Evolutionary conservation across 805 yeast genomes (phyloP).

Genomic region (Pichia nakasei): DNA sequence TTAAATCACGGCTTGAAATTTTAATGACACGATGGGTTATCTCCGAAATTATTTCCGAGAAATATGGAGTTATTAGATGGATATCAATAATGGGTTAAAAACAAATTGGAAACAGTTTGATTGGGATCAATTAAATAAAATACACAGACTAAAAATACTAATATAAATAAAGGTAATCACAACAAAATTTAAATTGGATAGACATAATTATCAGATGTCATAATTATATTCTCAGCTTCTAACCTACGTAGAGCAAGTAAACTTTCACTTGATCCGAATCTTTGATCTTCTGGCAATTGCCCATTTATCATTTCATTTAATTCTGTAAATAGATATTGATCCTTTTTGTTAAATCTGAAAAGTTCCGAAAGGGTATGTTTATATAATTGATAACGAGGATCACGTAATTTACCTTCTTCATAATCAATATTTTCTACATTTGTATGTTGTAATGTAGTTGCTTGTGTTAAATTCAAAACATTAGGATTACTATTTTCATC

Average conservation of each 20-base stretch:
- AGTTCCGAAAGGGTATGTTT: slow-evolving; percentile 39
- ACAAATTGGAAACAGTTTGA: no score
- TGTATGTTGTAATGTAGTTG: slow-evolving; percentile 15
- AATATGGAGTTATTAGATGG: no score
- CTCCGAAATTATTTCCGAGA: no score
- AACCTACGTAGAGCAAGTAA: slow-evolving; percentile 34
- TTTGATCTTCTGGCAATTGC: slow-evolving; percentile 36
- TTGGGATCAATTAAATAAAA: no score
- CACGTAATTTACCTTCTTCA: slow-evolving; percentile 34
- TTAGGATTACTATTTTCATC: background rate
- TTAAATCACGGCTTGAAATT: no score
- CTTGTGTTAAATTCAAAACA: background rate
- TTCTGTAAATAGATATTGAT: slow-evolving; percentile 23
- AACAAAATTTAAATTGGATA: slow-evolving; percentile 32
- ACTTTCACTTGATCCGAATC: slow-evolving; percentile 35
- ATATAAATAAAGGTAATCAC: background rate
- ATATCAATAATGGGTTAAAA: no score
- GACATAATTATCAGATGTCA: slow-evolving; percentile 40
- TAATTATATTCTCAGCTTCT: slow-evolving; percentile 36
- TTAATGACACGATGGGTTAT: no score
- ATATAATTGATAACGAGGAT: slow-evolving; percentile 39
- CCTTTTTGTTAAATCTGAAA: slow-evolving; percentile 30
- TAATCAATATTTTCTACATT: slow-evolving; percentile 10
- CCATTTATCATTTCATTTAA: slow-evolving; percentile 19
- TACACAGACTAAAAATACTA: slow-evolving; percentile 1